Evolutionary conservation across 495 filamentous ascomycete genomes (phyloP), one percentile per base, ranked within the genome.

Genomic region (Hypomontagnella monticulosa): DNA sequence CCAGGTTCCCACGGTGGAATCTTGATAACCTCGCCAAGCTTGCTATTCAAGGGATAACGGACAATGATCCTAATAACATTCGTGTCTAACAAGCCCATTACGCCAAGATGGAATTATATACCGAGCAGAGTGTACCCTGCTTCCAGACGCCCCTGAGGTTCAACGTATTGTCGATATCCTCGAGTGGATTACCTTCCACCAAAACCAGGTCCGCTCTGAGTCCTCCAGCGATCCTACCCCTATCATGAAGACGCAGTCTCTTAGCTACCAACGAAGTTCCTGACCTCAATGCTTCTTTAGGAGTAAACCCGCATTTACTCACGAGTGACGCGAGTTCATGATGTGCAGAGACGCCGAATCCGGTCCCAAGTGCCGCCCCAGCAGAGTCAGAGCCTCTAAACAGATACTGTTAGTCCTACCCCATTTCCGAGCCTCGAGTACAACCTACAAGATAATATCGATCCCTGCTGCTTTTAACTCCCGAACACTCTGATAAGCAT

Each of bases 121-220:
- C 33, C 0, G 63, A 66, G 16, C 43, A 56, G 32, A 66, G 63
- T 0, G 5, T 44, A 1, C 63, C 63, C 18, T 66, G 50, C 38
- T 66, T 66, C 63, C 63, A 66, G 3, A 66, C 63, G 19, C 63
- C 63, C 8, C 51, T 20, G 37, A 66, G 44, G 30, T 66, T 27
- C 9, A 66, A 51, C 19, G 63, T 66, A 11, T 40, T 27, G 37
- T 66, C 63, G 15, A 78, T 73, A 49, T 78, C 63, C 60, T 67
- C 27, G 2, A 70, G 50, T 4, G 76, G 73, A 64, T 77, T 61
- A 1, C 62, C 75, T n/a, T 71, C 49, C 6, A 78, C 49, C 34
- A 78, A 67, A 0, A 78, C 32, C 6, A 77, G 42, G 61, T 78
- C 76, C 3, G 76, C 75, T 52, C 69, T 70, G 14, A 67, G 52